These are phyloP conservation scores for Dactylellina drechsleri DNA, from an alignment of 2,329 filamentous ascomycete species.

Conservation along the genomic window DNA sequence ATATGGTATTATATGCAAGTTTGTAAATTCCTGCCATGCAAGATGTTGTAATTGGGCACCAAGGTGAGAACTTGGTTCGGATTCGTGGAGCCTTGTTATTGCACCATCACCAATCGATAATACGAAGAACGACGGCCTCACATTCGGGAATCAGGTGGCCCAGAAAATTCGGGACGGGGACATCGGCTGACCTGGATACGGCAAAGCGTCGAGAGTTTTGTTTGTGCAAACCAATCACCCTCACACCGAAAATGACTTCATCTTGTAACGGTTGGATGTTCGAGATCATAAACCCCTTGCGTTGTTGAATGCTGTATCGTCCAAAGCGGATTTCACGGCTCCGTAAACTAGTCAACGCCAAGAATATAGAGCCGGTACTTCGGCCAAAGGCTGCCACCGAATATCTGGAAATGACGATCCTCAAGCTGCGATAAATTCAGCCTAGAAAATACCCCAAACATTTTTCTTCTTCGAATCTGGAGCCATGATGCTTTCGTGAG, in stretches of 20 bases:
- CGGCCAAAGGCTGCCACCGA: constrained; percentile 27
- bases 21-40: constrained; percentile 45
- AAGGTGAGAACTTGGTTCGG: constrained; percentile 33
- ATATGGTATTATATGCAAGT: constrained; percentile 38
- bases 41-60: constrained; percentile 51
- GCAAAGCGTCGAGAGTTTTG: constrained; percentile 31
- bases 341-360: constrained; percentile 32
- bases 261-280: constrained; percentile 29
- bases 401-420: constrained; percentile 37
- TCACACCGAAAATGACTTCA: constrained; percentile 39
- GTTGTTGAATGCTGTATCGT: constrained; percentile 29
- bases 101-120: constrained; percentile 26
- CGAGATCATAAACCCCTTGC: constrained; percentile 24
- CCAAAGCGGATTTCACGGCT: constrained; percentile 5
- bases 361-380: not conserved
- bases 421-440: constrained; percentile 45
- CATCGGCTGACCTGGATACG: constrained; percentile 32
- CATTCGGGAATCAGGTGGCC: constrained; percentile 24
- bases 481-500: constrained; percentile 17
- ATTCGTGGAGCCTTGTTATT: constrained; percentile 48
- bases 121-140: constrained; percentile 9
- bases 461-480: constrained; percentile 5
- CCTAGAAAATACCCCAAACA: constrained; percentile 9
- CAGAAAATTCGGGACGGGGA: constrained; percentile 11
- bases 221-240: constrained; percentile 1